Base-by-base conservation (phyloP, 2,329 filamentous ascomycete species). In the Penicillium crustosum region DNA sequence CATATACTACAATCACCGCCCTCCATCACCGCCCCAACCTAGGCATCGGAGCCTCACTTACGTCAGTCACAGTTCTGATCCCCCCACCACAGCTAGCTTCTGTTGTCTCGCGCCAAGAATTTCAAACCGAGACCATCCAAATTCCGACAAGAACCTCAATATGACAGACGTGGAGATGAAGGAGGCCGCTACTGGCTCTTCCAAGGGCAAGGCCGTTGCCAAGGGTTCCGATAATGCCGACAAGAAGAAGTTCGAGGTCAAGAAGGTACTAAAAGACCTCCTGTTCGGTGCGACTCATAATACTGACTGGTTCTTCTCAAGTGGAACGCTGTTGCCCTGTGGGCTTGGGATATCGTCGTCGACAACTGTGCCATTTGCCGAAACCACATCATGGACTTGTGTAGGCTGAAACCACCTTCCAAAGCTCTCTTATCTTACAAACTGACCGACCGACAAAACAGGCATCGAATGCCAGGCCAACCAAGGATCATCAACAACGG, bases 371-470 rank as follows among this genome's bases (percentile, higher is more conserved):
- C 94, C 70, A 99, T 99, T 74, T 99, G 94, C 82, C 86, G 94
- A 74, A 99, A 99, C 76, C 94, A 99, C 77, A 99, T 99, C 77
- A 99, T 99, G 94, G 94, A 99, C 77, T 83, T 99, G 29, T 99
- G 94, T 92, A 81, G 68, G 87, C 31, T 12, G 17, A 15, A 38
- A 36, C 17, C 6, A 21, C 17, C 49, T 31, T 27, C 35, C 35
- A 43, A 25, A 36, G 33, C 39, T 21, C 47, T 42, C 42, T 17
- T 43, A 5, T 49, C 35, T 23, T 49, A 53, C 13, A 49, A 53
- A 23, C 53, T 60, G 58, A 62, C 51, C 66, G 67, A 58, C 66
- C 54, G 49, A 57, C 35, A 27, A 19, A 49, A 53, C 59, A 93
- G 90, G 90, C 77, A 99, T 99, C 69, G 94, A 99, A 75, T 99